Evolutionary conservation across 805 yeast species (phyloP), one percentile per base, ranked within the genome.

Genomic region (Sungouiozyma ichnusensis): DNA sequence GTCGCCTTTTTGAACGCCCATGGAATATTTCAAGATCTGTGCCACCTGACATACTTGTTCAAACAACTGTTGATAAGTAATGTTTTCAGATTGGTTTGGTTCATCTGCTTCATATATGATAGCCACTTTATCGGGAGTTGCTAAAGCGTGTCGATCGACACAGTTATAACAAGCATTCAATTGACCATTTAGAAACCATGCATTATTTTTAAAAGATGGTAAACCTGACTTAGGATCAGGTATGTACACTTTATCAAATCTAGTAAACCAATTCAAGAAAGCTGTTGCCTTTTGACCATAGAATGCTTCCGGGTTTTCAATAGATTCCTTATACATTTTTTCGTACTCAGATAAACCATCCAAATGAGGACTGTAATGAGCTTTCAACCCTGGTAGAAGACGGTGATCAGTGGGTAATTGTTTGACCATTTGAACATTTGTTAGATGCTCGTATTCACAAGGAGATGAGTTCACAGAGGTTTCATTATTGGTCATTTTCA

Each of bases 91-190:
- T 38, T 48, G 44, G 46, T 70, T 71, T 45, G 80, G 84, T 51
- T 79, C 87, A 60, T 84, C 94, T 41, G 87, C 85, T 68, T 84
- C 94, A 63, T 80, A 84, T 46, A 82, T 73, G 43, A 84, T 69
- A 13, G 94, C 94, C 1, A 77, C 70, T 60, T 81, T 81, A 56
- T 79, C 65, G 17, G 94, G 94, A 57, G 73, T 73, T 33, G 67
- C 62, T 42, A 78, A 67, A 1, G 94, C 94, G 63, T 82, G 83
- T 63, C 92, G 73, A 64, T 84, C 94, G 41, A 84, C 84, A 71
- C 85, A 76, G 62, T 84, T 84, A 67, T 77, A 84, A 40, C 79
- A 73, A 15, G 94, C 94, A 55, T 84, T 84, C 57, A 84, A 66
- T 58, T 81, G 77, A 47, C 94, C 94, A 44, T 80, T 81, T 24